These are phyloP conservation scores for Fusarium albidum DNA, from an alignment of 2,329 filamentous ascomycete species.

Conservation along the genomic window DNA sequence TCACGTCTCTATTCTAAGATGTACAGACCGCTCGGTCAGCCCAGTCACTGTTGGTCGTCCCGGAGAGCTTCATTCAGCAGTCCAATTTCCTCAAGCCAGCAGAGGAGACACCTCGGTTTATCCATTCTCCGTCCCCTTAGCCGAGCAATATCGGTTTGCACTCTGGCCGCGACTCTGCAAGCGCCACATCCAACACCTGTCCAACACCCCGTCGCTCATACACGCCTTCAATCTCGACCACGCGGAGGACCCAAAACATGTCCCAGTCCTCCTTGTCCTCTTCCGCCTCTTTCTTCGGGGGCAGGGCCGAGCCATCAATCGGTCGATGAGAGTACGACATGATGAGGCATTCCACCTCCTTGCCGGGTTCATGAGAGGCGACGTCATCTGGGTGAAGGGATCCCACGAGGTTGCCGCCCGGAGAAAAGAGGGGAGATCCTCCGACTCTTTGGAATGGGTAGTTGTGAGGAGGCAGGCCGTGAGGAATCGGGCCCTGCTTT, in stretches of 20 bases:
- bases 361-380: background rate
- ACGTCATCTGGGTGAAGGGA: slow-evolving; percentile 8
- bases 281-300: background rate
- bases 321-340: slow-evolving; percentile 8
- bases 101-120: background rate
- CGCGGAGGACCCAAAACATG: slow-evolving; percentile 10
- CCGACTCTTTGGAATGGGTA: background rate
- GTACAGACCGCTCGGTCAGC: too few species aligned
- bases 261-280: background rate
- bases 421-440: background rate
- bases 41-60: too few species aligned
- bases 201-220: slow-evolving; percentile 10
- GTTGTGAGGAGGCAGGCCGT: background rate
- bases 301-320: slow-evolving; percentile 1
- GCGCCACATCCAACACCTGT: slow-evolving; percentile 1
- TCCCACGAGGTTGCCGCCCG: slow-evolving; percentile 1
- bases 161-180: background rate
- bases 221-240: background rate
- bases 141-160: background rate
- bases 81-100: too few species aligned
- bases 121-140: background rate
- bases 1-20: too few species aligned
- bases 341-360: slow-evolving; percentile 12
- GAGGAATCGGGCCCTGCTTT: background rate
- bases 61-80: too few species aligned